phyloP scores from a whole-genome alignment of 805 yeast genomes.

The Ogataea saltuana region DNA sequence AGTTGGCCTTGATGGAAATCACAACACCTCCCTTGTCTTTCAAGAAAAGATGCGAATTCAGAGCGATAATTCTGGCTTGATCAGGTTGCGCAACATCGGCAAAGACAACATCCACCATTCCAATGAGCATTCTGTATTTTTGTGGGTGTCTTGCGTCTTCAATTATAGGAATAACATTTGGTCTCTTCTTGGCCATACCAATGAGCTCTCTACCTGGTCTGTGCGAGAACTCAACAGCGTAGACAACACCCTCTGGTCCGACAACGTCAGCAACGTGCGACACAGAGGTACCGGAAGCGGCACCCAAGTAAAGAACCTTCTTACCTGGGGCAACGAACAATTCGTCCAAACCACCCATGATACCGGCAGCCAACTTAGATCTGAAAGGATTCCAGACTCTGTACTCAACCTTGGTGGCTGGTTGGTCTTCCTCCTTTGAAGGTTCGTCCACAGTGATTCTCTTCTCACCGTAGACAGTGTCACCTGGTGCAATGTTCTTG shows the following conservation, averaged over 20 bases:
- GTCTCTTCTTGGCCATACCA: slow-evolving; percentile 99
- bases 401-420: slow-evolving; percentile 94
- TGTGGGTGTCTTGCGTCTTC: slow-evolving; percentile 99
- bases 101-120: slow-evolving; percentile 98
- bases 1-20: slow-evolving; percentile 98
- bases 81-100: slow-evolving; percentile 99
- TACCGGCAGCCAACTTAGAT: slow-evolving; percentile 99
- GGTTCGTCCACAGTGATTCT: slow-evolving; percentile 93
- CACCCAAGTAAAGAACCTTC: slow-evolving; percentile 96
- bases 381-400: slow-evolving; percentile 99
- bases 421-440: slow-evolving; percentile 79
- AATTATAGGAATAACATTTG: slow-evolving; percentile 96
- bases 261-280: slow-evolving; percentile 98
- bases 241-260: slow-evolving; percentile 98
- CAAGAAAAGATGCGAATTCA: slow-evolving; percentile 96
- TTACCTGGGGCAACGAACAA: slow-evolving; percentile 96
- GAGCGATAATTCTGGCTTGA: slow-evolving; percentile 99
- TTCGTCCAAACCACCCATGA: slow-evolving; percentile 99
- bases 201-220: slow-evolving; percentile 99
- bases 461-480: slow-evolving; percentile 97
- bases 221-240: slow-evolving; percentile 99
- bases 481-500: slow-evolving; percentile 97
- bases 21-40: slow-evolving; percentile 99
- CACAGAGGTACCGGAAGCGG: slow-evolving; percentile 99
- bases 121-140: slow-evolving; percentile 97